These are phyloP conservation scores for Phoma sp. DNA, from an alignment of 2,329 filamentous ascomycete species.

Conservation along the genomic window DNA sequence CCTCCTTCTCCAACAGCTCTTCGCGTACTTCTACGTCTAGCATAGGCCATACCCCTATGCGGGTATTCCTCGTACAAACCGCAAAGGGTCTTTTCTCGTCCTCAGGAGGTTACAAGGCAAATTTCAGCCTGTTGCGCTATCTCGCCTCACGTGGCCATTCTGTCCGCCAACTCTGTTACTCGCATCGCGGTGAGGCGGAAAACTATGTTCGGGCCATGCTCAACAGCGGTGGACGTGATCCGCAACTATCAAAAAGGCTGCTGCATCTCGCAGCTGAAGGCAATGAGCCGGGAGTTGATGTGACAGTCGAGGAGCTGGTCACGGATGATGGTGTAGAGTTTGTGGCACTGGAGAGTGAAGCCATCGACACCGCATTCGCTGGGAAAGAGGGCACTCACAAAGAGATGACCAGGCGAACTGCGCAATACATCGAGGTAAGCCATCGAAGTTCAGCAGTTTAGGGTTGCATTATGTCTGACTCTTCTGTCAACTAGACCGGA, in stretches of 20 bases:
- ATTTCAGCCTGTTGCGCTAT: constrained; percentile 8
- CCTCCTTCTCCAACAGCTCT: too few relatives aligned
- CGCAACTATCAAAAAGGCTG: not conserved
- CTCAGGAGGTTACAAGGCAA: constrained; percentile 11
- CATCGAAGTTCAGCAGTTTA: too few relatives aligned
- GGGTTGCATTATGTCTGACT: not conserved
- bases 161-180: constrained; percentile 9
- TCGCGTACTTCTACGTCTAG: too few relatives aligned
- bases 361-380: not conserved
- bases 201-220: not conserved
- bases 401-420: not conserved
- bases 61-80: not conserved
- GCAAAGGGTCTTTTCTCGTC: constrained; percentile 10
- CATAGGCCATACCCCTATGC: not conserved
- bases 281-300: not conserved
- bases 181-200: constrained; percentile 2
- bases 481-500: not conserved
- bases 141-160: constrained; percentile 9
- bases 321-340: not conserved
- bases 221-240: not conserved
- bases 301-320: not conserved
- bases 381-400: not conserved
- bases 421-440: not conserved
- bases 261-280: not conserved
- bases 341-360: not conserved